phyloP scores from a whole-genome alignment of 208 protist genomes.

The Lotmaria passim region DNA sequence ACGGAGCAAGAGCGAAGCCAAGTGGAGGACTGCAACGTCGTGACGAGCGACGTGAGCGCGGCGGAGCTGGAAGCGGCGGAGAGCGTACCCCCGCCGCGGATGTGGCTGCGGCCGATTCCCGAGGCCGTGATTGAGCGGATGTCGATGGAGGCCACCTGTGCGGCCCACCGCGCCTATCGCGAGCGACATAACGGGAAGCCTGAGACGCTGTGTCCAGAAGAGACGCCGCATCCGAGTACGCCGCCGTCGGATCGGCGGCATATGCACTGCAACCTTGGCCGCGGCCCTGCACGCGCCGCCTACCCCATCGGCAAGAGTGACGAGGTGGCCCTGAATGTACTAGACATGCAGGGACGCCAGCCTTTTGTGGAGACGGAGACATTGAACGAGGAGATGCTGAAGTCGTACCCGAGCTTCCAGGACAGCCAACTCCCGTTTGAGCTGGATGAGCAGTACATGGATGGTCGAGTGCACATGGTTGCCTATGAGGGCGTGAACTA shows the following conservation, averaged over 20 bases:
- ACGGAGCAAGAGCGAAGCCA: background rate
- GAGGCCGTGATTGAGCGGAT: constrained; percentile 26
- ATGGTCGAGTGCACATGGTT: constrained; percentile 58
- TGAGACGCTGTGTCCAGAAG: too few species aligned
- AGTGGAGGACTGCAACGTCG: background rate
- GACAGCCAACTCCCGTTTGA: constrained; percentile 28
- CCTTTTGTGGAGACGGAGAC: background rate
- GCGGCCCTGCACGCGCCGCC: background rate
- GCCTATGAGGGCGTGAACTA: constrained; percentile 56
- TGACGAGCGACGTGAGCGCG: background rate
- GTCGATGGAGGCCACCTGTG: constrained; percentile 21
- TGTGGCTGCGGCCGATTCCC: constrained; percentile 21
- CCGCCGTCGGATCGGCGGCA: background rate
- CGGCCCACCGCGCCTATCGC: constrained; percentile 14
- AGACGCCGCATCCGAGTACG: too few species aligned
- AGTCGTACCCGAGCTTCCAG: constrained; percentile 21
- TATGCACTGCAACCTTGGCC: background rate
- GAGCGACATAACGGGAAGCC: background rate
- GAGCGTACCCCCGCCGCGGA: constrained; percentile 18
- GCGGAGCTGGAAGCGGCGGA: constrained; percentile 16
- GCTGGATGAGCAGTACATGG: constrained; percentile 36
- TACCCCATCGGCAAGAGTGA: background rate
- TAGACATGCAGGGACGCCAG: constrained; percentile 5
- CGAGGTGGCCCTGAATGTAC: constrained; percentile 12
- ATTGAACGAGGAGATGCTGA: constrained; percentile 18